Evolutionary conservation across 2,329 filamentous ascomycete genomes (phyloP).

Genomic region (Fusarium sp.): DNA sequence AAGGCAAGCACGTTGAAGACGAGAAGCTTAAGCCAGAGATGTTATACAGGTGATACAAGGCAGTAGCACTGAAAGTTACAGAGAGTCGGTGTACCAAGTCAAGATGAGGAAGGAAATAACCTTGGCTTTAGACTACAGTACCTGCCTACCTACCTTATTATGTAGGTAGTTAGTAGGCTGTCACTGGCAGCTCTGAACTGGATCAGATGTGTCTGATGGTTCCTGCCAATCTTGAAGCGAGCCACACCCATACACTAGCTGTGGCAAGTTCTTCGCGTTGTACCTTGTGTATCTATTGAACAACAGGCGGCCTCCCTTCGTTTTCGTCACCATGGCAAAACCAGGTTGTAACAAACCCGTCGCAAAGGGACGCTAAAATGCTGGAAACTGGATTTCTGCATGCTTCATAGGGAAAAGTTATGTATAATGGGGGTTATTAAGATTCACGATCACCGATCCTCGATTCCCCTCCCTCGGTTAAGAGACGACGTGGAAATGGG

Average conservation of each 20-base stretch:
- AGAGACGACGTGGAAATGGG: constrained; percentile 15
- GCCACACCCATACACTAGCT: constrained; percentile 26
- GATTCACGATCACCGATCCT: constrained; percentile 9
- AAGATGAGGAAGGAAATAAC: background rate
- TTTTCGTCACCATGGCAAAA: constrained; percentile 19
- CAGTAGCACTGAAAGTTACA: background rate
- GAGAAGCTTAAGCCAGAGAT: constrained; percentile 22
- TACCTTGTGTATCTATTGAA: constrained; percentile 10
- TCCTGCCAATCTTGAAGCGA: constrained; percentile 5
- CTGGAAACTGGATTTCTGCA: constrained; percentile 23
- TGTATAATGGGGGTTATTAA: background rate
- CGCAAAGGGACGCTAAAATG: constrained; percentile 29
- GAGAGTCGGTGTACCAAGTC: background rate
- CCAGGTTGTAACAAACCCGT: constrained; percentile 14
- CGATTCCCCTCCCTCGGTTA: constrained; percentile 20
- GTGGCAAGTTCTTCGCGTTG: constrained; percentile 15
- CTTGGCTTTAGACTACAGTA: background rate
- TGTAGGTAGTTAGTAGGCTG: background rate
- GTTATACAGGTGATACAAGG: background rate
- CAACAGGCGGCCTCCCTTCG: constrained; percentile 21
- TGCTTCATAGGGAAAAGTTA: constrained; percentile 6
- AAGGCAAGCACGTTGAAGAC: constrained; percentile 28
- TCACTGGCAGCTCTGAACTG: constrained; percentile 19
- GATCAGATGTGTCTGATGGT: background rate
- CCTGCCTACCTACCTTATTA: background rate